These are phyloP conservation scores for Chlorella variabilis DNA, from an alignment of 163 green algal species.

Conservation along the genomic window DNA sequence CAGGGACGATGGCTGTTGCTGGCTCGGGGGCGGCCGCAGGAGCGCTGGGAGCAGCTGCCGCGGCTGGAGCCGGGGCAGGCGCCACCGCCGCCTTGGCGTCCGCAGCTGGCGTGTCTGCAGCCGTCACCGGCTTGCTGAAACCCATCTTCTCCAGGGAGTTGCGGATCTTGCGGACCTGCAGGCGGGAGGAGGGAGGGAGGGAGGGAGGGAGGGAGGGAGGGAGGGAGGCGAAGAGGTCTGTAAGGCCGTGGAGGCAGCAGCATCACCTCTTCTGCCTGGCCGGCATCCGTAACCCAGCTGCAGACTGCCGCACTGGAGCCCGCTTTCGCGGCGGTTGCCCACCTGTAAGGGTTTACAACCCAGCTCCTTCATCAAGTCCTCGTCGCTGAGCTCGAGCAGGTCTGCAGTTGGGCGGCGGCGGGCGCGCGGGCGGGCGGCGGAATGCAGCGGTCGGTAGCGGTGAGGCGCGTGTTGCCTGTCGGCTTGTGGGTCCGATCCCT, in stretches of 20 bases:
- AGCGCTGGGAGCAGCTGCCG: background rate
- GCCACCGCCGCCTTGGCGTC: background rate
- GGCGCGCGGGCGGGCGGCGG: too few relatives aligned
- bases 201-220: background rate
- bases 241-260: too few relatives aligned
- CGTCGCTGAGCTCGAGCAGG: too few relatives aligned
- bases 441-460: background rate
- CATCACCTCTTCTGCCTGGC: background rate
- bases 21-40: background rate
- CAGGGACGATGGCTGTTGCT: background rate
- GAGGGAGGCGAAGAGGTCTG: too few relatives aligned
- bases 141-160: background rate
- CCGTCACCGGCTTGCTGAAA: background rate
- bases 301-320: too few relatives aligned
- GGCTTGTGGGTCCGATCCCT: too few relatives aligned
- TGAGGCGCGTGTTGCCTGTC: background rate
- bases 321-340: too few relatives aligned
- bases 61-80: background rate
- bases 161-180: conserved; percentile 17
- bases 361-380: too few relatives aligned
- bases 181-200: background rate
- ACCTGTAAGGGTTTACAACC: too few relatives aligned
- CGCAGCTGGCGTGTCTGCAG: background rate
- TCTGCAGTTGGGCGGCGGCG: too few relatives aligned
- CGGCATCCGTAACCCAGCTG: too few relatives aligned